Evolutionary conservation across 371 early-diverging fungal species (phyloP).

Genomic region (Racocetra persica): DNA sequence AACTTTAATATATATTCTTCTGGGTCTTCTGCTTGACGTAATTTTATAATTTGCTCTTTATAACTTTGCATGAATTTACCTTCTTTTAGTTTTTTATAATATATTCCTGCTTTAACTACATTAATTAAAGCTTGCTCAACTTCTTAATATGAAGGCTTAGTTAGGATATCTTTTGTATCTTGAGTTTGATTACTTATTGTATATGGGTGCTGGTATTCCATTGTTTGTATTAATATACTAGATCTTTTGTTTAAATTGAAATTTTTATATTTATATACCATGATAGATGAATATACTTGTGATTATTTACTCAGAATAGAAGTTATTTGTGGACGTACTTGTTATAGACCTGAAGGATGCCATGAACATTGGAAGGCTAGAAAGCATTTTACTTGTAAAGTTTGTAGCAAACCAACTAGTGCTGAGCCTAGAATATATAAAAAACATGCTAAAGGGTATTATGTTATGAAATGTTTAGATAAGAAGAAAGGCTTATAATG

Average conservation of each 20-base stretch:
- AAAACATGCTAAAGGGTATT: constrained; percentile 40
- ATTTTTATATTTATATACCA: constrained; percentile 20
- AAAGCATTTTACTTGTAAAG: constrained; percentile 28
- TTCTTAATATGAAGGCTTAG: no score
- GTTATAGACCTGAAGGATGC: constrained; percentile 26
- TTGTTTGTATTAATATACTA: constrained; percentile 31
- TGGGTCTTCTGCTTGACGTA: no score
- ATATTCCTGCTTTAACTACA: no score
- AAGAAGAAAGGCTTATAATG: no score
- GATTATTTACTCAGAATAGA: constrained; percentile 20
- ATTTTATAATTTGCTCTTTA: no score
- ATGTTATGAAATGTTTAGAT: constrained; percentile 22
- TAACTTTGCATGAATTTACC: no score
- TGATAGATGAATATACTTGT: constrained; percentile 25
- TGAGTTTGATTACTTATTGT: no score
- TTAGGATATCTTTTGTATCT: no score
- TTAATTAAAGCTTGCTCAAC: no score
- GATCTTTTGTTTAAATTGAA: constrained; percentile 38
- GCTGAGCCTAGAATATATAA: constrained; percentile 27
- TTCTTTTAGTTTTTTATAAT: no score
- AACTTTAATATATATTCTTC: no score
- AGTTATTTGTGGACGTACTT: constrained; percentile 14
- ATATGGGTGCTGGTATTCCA: not conserved
- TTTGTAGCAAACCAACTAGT: constrained; percentile 25
- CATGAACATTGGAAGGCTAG: constrained; percentile 27